A percentile compares a stretch with the other conserved stretches of the same genome.
These are phyloP conservation scores for Aspergillaceae sp. DNA, from an alignment of 2,329 filamentous ascomycete species.

Conservation along the genomic window DNA sequence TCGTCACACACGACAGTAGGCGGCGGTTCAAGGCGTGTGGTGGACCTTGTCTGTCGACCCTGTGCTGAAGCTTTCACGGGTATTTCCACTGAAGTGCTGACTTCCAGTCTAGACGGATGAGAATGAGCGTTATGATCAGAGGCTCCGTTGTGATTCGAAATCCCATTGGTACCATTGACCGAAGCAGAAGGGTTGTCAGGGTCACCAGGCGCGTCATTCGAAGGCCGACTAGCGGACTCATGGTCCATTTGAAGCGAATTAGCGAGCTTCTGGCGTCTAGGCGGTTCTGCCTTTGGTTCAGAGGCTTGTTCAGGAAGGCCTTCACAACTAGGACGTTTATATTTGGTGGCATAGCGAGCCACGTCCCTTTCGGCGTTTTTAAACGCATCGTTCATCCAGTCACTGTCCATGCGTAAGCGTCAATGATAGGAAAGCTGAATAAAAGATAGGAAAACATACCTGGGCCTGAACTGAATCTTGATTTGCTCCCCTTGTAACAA, in stretches of 20 bases:
- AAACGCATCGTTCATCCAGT: constrained; percentile 28
- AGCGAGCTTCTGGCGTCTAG: constrained; percentile 24
- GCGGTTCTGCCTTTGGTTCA: constrained; percentile 4
- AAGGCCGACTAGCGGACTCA: not conserved
- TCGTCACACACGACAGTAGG: constrained; percentile 13
- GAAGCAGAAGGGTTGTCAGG: constrained; percentile 3
- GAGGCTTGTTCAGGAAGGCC: constrained; percentile 2
- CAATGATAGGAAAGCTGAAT: not conserved
- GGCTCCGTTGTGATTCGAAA: not conserved
- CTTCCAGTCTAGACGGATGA: constrained; percentile 5
- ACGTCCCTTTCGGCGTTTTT: constrained; percentile 8
- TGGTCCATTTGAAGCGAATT: constrained; percentile 18
- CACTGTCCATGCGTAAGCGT: constrained; percentile 14
- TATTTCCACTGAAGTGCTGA: constrained; percentile 14
- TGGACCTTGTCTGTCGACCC: constrained; percentile 24
- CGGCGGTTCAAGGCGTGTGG: constrained; percentile 12
- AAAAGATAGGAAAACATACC: constrained; percentile 14
- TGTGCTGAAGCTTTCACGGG: constrained; percentile 16
- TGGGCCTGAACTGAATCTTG: constrained; percentile 11
- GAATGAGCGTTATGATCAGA: constrained; percentile 4
- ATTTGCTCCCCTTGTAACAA: constrained; percentile 7
- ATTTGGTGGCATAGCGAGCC: constrained; percentile 1
- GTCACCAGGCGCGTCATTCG: constrained; percentile 4
- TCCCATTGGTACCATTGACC: not conserved
- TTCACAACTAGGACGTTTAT: constrained; percentile 11